Percentiles rank a stretch among this genome's conserved stretches.
phyloP scores from a whole-genome alignment of 1,139 yeast genomes.

The Suhomyces panamericanus region DNA sequence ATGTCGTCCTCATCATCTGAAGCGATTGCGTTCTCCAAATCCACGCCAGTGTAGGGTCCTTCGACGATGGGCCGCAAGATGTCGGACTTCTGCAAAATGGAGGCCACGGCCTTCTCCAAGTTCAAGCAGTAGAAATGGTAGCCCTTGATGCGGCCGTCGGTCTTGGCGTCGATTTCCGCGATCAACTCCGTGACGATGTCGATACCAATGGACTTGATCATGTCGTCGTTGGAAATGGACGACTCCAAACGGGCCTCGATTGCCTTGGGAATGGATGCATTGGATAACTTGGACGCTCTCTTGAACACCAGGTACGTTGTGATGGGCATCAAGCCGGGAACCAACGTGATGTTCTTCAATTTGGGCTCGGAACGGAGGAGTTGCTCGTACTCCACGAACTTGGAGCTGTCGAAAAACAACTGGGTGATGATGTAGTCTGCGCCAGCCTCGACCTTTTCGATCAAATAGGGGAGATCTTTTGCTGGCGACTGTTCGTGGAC shows the following conservation, averaged over 20 bases:
- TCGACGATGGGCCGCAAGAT: constrained; percentile 38
- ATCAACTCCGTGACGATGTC: constrained; percentile 67
- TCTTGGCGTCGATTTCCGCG: constrained; percentile 50
- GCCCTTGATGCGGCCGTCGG: constrained; percentile 64
- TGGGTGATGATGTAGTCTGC: constrained; percentile 50
- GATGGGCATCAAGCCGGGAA: constrained; percentile 97
- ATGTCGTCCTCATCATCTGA: constrained; percentile 26
- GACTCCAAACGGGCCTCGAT: constrained; percentile 47
- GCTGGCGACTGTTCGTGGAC: constrained; percentile 55
- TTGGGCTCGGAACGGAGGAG: constrained; percentile 36
- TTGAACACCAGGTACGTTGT: constrained; percentile 83
- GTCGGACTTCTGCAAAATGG: constrained; percentile 65
- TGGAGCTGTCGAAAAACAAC: constrained; percentile 44
- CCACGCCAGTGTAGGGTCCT: constrained; percentile 16
- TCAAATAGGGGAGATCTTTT: constrained; percentile 71
- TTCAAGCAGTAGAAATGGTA: constrained; percentile 90
- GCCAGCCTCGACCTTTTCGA: constrained; percentile 49
- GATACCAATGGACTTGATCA: constrained; percentile 82
- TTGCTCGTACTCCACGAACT: constrained; percentile 40
- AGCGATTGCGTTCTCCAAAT: constrained; percentile 34
- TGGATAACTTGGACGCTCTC: constrained; percentile 86
- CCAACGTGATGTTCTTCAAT: constrained; percentile 52
- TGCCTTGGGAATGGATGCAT: constrained; percentile 73
- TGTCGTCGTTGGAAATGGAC: constrained; percentile 77
- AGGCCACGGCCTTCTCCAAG: constrained; percentile 87